Evolutionary conservation across 345 rosid species (phyloP), one percentile per base, ranked within the genome.

Genomic region (Eutrema japonicum): DNA sequence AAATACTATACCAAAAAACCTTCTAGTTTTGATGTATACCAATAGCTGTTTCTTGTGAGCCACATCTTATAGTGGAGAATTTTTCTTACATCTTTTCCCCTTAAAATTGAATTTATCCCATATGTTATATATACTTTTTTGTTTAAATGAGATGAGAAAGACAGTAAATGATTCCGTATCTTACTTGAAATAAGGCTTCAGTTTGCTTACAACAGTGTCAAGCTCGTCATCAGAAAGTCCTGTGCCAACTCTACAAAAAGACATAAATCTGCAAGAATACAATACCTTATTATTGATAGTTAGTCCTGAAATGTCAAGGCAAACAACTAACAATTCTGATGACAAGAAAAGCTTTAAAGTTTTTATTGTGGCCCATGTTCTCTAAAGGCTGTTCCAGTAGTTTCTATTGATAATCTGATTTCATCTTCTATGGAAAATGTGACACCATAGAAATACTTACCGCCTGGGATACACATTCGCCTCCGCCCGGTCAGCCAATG

Each of bases 211-310:
- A 81, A 94, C 81, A 75, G 92, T 82, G 76, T 87, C 80, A 16
- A 88, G 91, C 77, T 94, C 98, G 38, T 94, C 96, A 72, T 89
- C 88, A 50, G 97, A 78, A 33, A 94, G 89, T 46, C 98, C 98
- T 42, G 93, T 87, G 75, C 98, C 98, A 69, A 94, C 97, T 85
- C 97, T 87, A 84, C 98, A 91, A 73, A 94, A 89, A 57, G 98
- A 91, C 69, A 89, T 54, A 82, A 89, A 94, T 74, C 98, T 94
- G 87, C 87, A 83, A 70, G 56, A 81, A 49, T 70, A 64, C 27
- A 64, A 63, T 57, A 48, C 33, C 56, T 59, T 47, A 64, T 27
- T 38, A 75, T 11, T 58, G 18, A 51, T 35, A 36, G 26, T 48
- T 55, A 27, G 27, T 37, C 50, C 36, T 55, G 36, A 50, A 59